A percentile compares a stretch with the other conserved stretches of the same genome.
Conservation (phyloP, 1,284 basidiomycete genomes). For the Schizopora paradoxa region DNA sequence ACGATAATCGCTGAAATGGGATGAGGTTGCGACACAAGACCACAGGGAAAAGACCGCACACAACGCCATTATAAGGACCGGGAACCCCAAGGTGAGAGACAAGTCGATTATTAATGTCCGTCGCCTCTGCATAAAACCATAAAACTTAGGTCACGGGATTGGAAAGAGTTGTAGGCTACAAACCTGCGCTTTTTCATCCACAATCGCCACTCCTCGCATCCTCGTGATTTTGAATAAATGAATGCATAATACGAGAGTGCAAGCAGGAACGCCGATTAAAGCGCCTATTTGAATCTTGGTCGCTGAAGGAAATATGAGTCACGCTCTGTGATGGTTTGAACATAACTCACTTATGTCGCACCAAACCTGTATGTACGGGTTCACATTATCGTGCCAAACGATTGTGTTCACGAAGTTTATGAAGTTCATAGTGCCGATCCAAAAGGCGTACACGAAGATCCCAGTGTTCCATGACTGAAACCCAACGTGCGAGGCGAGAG, state of each 20-base stretch:
- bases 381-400: conserved; percentile 1
- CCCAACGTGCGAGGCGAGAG: too few species aligned
- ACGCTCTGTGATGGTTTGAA: background rate
- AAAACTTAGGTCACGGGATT: too few species aligned
- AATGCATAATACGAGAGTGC: background rate
- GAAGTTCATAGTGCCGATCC: background rate
- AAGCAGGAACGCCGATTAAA: background rate
- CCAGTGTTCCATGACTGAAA: too few species aligned
- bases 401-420: background rate
- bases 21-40: too few species aligned
- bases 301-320: too few species aligned
- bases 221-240: background rate
- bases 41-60: background rate
- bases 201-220: background rate
- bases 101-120: too few species aligned
- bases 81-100: background rate
- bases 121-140: too few species aligned
- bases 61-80: background rate
- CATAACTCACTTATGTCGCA: conserved; percentile 1
- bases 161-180: too few species aligned
- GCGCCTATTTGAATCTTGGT: background rate
- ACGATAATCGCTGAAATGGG: background rate
- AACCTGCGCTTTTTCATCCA: too few species aligned
- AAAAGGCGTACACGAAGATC: conserved; percentile 1
- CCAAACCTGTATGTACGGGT: background rate